phyloP scores from a whole-genome alignment of 176 grass and related monocot species.

The Musa beccarii region DNA sequence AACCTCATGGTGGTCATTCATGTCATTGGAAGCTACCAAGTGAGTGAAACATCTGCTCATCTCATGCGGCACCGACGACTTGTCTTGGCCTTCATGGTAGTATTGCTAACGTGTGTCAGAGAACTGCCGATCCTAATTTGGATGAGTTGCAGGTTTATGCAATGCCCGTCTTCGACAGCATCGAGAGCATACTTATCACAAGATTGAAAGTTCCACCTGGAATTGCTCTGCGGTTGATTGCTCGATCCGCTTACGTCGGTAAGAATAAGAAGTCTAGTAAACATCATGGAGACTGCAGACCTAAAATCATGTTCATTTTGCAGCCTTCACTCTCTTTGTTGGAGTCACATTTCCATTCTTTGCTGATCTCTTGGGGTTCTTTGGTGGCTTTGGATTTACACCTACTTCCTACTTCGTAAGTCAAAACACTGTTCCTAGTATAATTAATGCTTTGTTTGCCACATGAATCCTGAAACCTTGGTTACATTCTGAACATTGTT shows the following conservation, averaged over 20 bases:
- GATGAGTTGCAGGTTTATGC: conserved; percentile 10
- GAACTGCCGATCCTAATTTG: not conserved
- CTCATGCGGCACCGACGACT: no score
- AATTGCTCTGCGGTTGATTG: conserved; percentile 2
- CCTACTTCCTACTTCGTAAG: conserved; percentile 18
- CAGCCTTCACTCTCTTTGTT: conserved; percentile 3
- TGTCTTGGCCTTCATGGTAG: no score
- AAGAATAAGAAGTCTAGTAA: not conserved
- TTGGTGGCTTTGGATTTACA: conserved; percentile 7
- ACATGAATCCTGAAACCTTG: not conserved
- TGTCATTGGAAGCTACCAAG: conserved; percentile 23
- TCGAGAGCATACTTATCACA: not conserved
- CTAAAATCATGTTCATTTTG: not conserved
- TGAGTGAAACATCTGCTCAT: not conserved
- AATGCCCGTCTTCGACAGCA: conserved; percentile 15
- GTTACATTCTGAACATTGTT: not conserved
- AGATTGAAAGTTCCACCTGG: conserved; percentile 6
- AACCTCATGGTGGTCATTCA: conserved; percentile 3
- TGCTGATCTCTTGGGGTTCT: conserved; percentile 1
- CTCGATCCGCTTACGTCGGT: conserved; percentile 19
- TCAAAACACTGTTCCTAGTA: not conserved
- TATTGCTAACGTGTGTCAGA: no score
- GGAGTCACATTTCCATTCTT: conserved; percentile 6
- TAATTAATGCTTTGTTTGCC: no score
- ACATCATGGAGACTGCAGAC: not conserved